A percentile compares a stretch with the other conserved stretches of the same genome.
phyloP scores from a whole-genome alignment of 305 asterid species.

The Fraxinus baroniana region DNA sequence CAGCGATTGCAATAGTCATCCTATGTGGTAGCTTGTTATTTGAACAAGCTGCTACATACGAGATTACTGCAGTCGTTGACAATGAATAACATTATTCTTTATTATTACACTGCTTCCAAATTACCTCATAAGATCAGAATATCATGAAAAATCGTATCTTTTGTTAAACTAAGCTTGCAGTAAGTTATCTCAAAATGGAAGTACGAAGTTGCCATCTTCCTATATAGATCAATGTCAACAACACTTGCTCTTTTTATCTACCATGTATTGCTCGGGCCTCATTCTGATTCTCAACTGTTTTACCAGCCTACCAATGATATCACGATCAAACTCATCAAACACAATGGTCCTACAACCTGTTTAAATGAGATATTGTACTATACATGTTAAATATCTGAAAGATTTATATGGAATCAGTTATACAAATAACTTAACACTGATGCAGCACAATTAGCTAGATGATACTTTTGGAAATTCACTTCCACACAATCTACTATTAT shows the following conservation, averaged over 20 bases:
- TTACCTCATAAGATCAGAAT: neutral
- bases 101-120: neutral
- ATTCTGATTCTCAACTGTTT: neutral
- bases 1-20: no score
- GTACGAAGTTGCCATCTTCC: neutral
- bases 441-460: neutral
- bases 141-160: neutral
- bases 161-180: neutral
- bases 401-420: neutral
- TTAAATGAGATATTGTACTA: neutral
- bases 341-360: neutral
- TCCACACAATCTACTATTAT: neutral
- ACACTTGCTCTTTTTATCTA: neutral
- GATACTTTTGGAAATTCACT: neutral
- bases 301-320: neutral
- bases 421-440: neutral
- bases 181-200: neutral
- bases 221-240: neutral
- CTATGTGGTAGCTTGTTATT: no score
- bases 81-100: no score
- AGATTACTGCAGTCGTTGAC: no score
- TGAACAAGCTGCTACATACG: no score
- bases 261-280: neutral
- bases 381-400: neutral
- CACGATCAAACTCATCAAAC: neutral